Evolutionary conservation across 495 filamentous ascomycete genomes (phyloP), one percentile per base, ranked within the genome.

Genomic region (Penicillium manginii): DNA sequence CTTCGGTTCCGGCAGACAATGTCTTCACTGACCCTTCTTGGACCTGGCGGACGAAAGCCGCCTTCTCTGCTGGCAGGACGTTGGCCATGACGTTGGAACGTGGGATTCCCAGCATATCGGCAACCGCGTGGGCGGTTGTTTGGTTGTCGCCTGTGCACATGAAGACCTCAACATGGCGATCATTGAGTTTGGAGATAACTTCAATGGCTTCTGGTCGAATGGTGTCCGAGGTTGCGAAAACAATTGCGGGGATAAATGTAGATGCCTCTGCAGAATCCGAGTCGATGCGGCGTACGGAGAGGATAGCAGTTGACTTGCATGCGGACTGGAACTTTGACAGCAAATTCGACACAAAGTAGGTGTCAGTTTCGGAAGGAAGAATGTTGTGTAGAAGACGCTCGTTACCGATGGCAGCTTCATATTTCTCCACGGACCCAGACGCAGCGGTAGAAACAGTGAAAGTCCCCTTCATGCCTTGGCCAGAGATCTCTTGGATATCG

Each of bases 131-230:
- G 14, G 84, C 84, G n/a, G 78, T 81, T 37, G 55, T 78, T 42
- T 73, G 66, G 61, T 81, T 81, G 71, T 98, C 93, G 15, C 93
- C 93, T 3, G 92, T 94, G 45, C 96, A 87, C 91, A 98, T 96
- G 84, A 87, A 97, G 23, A 96, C 89, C 3, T 84, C 79, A 52
- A 91, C 86, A 23, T 67, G 78, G 23, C 80, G 82, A 21, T 83
- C 71, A 54, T 86, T 82, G 6, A 98, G 86, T n/a, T 86, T 76
- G 6, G 72, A 66, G 63, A 97, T 84, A 29, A 93, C 84, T 7
- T 69, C 59, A 18, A 78, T 68, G 1, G 93, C 86, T 68, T 96
- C 91, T 4, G 87, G 84, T 3, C 94, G 90, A 60, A 97, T 80
- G 2, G 90, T 86, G 65, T 98, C 93, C 62, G 58, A 86, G 71